Base-by-base conservation (phyloP, 768 basidiomycete genomes). In the Russula abietina region DNA sequence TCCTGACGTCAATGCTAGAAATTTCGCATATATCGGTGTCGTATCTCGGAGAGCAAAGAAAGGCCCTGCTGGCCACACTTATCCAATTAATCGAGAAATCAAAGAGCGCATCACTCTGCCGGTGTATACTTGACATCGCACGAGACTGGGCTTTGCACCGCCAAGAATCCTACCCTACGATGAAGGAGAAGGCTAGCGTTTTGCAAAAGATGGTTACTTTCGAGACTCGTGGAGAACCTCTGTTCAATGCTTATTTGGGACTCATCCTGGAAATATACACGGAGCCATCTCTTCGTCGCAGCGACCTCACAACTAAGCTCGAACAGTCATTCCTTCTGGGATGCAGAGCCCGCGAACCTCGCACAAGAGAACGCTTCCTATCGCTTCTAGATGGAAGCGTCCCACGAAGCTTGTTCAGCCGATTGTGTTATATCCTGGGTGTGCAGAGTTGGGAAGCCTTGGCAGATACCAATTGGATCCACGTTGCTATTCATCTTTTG, bases 361-460 rank as follows among this genome's bases (percentile, higher is more conserved):
- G 75, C 10, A 79, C 97, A 28, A 84, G 97, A 53, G 87, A 89
- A 62, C 81, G 83, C 45, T 99, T 98, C 76, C 80, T 98, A 69
- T 92, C 94, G 71, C 80, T 97, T 48, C 78, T 98, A 65, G 95
- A 98, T 69, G 79, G 85, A 69, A 95, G 89, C 70, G 83, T 98
- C 55, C 91, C 95, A 36, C 84, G 89, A 38, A 87, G 89, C 1
- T 80, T 97, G 12, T 83, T 84, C 61, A 86, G 82, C 62, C 88
- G 97, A 30, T 73, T 99, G 52, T 87, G 89, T 45, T 98, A 95
- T 73, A 85, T 98, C 66, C 78, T 96, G 43, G 93, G 90, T 28
- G 88, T 95, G 17, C 96, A 98, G 74, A 93, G 81, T 69, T 99
- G 97, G 97, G 97, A 98, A 60, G 83, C 87, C 2, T 75, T 99